Evolutionary conservation across 202 grass and related monocot genomes (phyloP).

Genomic region (Zizania palustris): DNA sequence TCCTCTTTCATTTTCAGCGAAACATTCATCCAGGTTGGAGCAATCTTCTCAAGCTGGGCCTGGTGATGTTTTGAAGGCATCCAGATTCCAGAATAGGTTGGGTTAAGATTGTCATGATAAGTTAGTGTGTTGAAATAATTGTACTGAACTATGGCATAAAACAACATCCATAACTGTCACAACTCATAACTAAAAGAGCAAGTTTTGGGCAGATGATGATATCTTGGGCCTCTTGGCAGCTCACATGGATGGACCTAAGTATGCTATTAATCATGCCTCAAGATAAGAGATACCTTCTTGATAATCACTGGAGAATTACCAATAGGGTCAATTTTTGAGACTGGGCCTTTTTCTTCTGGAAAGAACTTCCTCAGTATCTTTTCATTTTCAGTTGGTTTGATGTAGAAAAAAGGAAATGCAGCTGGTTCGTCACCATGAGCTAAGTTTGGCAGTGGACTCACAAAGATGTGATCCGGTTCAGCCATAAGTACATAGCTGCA

Average conservation of each 20-base stretch:
- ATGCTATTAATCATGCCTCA: slow-evolving; percentile 1
- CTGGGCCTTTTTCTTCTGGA: slow-evolving; percentile 69
- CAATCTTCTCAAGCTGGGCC: slow-evolving; percentile 90
- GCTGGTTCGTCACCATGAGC: slow-evolving; percentile 67
- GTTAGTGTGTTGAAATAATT: slow-evolving; percentile 2
- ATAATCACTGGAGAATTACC: slow-evolving; percentile 93
- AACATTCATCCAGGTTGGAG: slow-evolving; percentile 99
- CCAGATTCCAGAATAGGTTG: slow-evolving; percentile 10
- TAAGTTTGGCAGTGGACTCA: slow-evolving; percentile 94
- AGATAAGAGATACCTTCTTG: slow-evolving; percentile 60
- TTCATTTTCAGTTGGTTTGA: slow-evolving; percentile 84
- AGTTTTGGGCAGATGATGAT: background rate
- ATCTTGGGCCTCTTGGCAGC: background rate
- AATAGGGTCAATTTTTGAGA: slow-evolving; percentile 78
- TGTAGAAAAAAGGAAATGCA: slow-evolving; percentile 94
- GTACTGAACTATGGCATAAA: slow-evolving; percentile 5
- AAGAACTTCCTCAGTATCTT: slow-evolving; percentile 87
- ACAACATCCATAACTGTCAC: background rate
- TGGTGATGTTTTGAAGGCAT: slow-evolving; percentile 39
- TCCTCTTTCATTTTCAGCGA: slow-evolving; percentile 98
- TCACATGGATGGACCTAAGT: background rate
- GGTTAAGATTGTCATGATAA: background rate
- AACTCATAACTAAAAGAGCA: background rate
- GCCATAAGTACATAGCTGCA: slow-evolving; percentile 98
- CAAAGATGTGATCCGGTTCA: slow-evolving; percentile 93